Evolutionary conservation across 2,329 filamentous ascomycete genomes (phyloP).

Genomic region (Meredithiella fracta): DNA sequence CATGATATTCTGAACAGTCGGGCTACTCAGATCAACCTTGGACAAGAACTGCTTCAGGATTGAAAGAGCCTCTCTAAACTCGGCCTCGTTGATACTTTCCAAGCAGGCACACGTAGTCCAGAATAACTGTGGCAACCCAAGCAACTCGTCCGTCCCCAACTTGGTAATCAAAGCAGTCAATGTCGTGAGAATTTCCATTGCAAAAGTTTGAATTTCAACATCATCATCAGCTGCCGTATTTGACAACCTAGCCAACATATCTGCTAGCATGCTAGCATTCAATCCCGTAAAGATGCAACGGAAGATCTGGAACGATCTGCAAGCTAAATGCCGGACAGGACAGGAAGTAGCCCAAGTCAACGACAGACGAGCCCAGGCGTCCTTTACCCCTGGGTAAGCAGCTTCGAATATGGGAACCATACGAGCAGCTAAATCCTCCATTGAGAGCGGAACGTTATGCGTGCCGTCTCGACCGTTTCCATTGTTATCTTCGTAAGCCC

Average conservation of each 20-base stretch:
- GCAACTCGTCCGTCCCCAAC: conserved; percentile 58
- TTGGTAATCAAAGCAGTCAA: conserved; percentile 81
- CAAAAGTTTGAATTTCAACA: conserved; percentile 86
- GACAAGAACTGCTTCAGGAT: conserved; percentile 79
- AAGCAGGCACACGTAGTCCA: conserved; percentile 96
- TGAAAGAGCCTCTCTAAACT: conserved; percentile 78
- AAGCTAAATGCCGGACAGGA: conserved; percentile 84
- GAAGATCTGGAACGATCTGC: conserved; percentile 94
- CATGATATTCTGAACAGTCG: conserved; percentile 47
- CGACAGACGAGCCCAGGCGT: conserved; percentile 79
- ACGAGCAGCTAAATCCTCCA: conserved; percentile 68
- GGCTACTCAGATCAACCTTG: conserved; percentile 65
- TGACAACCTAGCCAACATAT: conserved; percentile 87
- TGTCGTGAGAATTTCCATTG: conserved; percentile 93
- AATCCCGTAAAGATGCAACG: conserved; percentile 80
- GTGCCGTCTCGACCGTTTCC: conserved; percentile 57
- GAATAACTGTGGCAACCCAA: conserved; percentile 88
- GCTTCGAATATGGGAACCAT: conserved; percentile 75
- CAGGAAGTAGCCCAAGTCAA: conserved; percentile 95
- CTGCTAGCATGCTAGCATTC: conserved; percentile 85
- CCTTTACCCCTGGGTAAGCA: conserved; percentile 70
- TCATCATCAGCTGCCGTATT: conserved; percentile 96
- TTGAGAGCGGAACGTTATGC: conserved; percentile 60
- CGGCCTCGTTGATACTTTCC: conserved; percentile 89
- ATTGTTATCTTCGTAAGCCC: conserved; percentile 88